These are phyloP conservation scores for Cenchrus purpureus DNA, from an alignment of 176 grass and related monocot genomes.

Conservation along the genomic window DNA sequence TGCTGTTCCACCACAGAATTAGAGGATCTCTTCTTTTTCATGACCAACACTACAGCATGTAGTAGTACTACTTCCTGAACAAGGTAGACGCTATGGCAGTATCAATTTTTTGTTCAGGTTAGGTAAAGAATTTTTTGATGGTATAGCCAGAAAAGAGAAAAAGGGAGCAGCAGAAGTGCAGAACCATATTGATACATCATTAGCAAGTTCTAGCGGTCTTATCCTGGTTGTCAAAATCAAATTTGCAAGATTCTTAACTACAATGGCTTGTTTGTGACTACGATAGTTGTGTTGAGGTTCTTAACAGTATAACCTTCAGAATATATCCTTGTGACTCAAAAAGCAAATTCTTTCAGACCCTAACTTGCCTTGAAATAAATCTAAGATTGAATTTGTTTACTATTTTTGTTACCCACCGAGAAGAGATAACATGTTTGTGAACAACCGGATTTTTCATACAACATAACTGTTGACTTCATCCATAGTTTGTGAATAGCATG, in stretches of 20 bases:
- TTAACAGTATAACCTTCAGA: neutral
- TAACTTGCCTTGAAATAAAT: no score
- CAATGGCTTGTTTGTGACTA: neutral
- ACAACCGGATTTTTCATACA: no score
- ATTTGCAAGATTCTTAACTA: slow-evolving; percentile 7
- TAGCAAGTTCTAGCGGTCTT: neutral
- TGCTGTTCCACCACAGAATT: neutral
- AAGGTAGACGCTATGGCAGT: neutral
- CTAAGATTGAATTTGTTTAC: no score
- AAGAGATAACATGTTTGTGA: no score
- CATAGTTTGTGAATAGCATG: neutral
- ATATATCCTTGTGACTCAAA: slow-evolving; percentile 23
- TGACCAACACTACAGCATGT: neutral
- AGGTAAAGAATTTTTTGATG: neutral
- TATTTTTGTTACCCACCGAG: no score
- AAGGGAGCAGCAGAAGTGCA: neutral
- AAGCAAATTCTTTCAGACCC: no score
- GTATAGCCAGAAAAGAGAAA: slow-evolving; percentile 6
- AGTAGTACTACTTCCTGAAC: neutral
- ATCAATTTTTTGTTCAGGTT: neutral
- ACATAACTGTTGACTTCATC: no score
- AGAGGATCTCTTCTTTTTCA: neutral
- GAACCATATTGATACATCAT: neutral
- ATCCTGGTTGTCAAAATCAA: neutral
- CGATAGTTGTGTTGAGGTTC: neutral